A percentile compares a stretch with the other conserved stretches of the same genome.
Conservation (phyloP, 2,329 filamentous ascomycete species). For the Sporothrix pallida region DNA sequence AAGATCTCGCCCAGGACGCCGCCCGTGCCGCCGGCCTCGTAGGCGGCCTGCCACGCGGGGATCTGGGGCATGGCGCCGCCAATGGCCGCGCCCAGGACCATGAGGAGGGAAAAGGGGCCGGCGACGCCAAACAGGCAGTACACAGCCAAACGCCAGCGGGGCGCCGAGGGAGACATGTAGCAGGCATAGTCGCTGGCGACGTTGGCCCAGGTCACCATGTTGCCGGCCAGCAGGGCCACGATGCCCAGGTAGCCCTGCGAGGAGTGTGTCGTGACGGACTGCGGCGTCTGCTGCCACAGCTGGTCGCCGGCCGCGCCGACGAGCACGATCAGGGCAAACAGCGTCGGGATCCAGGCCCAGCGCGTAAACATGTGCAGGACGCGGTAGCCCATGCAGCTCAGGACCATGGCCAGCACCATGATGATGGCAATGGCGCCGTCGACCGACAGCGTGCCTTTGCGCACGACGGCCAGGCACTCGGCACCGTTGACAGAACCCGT, state of each 20-base stretch:
- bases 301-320: constrained; percentile 33
- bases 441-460: constrained; percentile 52
- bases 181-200: constrained; percentile 65
- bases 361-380: constrained; percentile 36
- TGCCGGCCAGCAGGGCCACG: constrained; percentile 60
- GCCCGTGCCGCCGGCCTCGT: constrained; percentile 58
- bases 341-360: constrained; percentile 37
- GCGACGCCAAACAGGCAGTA: constrained; percentile 64
- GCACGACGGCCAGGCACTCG: constrained; percentile 51
- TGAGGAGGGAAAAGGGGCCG: constrained; percentile 62
- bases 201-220: constrained; percentile 66
- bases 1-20: constrained; percentile 66
- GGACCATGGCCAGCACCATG: constrained; percentile 41
- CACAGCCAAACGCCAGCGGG: constrained; percentile 50
- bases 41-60: constrained; percentile 58
- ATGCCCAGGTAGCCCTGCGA: constrained; percentile 60
- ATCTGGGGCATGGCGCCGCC: constrained; percentile 62
- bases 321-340: constrained; percentile 35
- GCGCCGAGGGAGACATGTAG: constrained; percentile 58
- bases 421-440: constrained; percentile 64
- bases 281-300: constrained; percentile 24
- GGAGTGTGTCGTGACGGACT: constrained; percentile 31
- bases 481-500: constrained; percentile 66
- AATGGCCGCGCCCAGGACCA: constrained; percentile 68
- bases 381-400: constrained; percentile 36